Percentiles rank a stretch among this genome's conserved stretches.
Evolutionary conservation across 768 basidiomycete genomes (phyloP).

Genomic region (Tylopilus plumbeoviolaceoides): DNA sequence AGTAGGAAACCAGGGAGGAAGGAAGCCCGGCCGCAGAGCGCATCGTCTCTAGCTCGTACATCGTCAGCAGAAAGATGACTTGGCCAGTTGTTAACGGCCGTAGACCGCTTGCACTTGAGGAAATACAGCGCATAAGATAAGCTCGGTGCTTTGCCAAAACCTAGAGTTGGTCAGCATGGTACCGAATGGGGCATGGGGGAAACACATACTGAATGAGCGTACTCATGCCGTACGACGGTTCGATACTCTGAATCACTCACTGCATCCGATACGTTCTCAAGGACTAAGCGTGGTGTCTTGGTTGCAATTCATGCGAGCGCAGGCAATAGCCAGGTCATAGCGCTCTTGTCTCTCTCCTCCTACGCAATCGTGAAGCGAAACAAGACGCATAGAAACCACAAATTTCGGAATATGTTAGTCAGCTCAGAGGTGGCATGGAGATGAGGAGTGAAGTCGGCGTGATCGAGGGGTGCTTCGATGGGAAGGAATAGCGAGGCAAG

Average conservation of each 20-base stretch:
- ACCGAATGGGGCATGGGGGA: neutral
- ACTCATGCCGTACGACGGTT: constrained; percentile 84
- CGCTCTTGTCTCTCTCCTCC: constrained; percentile 47
- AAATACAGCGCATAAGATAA: constrained; percentile 60
- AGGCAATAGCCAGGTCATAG: constrained; percentile 76
- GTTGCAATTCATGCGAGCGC: constrained; percentile 75
- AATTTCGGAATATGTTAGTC: constrained; percentile 78
- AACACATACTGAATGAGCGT: constrained; percentile 60
- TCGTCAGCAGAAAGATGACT: constrained; percentile 76
- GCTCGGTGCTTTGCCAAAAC: constrained; percentile 65
- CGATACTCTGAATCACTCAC: constrained; percentile 91
- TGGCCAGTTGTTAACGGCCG: constrained; percentile 77
- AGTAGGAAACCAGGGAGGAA: constrained; percentile 81
- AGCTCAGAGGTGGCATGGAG: constrained; percentile 53
- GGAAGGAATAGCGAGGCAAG: constrained; percentile 85
- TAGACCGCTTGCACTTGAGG: constrained; percentile 62
- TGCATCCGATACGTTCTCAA: constrained; percentile 79
- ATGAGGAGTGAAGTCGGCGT: constrained; percentile 63
- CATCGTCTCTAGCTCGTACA: constrained; percentile 87
- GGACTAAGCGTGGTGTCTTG: constrained; percentile 81
- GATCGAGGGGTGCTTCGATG: constrained; percentile 81
- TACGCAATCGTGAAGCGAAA: constrained; percentile 66
- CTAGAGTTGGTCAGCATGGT: constrained; percentile 35
- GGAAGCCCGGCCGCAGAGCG: constrained; percentile 76
- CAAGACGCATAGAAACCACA: constrained; percentile 91